These are phyloP conservation scores for Capsicum rhomboideum DNA, from an alignment of 257 asterid genomes.

Conservation along the genomic window DNA sequence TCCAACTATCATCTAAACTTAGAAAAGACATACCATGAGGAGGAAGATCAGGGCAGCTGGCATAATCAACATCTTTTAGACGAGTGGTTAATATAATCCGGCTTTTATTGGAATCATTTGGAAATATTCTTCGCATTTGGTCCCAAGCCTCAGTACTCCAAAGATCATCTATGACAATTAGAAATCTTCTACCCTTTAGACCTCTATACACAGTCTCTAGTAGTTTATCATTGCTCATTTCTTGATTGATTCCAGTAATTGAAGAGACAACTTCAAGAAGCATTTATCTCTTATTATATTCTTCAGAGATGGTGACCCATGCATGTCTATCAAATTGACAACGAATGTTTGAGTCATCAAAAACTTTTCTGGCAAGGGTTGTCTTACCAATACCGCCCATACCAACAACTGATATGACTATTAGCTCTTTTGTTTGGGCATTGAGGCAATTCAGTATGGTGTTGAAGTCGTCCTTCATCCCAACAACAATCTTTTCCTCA, in stretches of 20 bases:
- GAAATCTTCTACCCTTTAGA: conserved; percentile 1
- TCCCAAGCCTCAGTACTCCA: conserved; percentile 5
- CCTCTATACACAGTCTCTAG: neutral
- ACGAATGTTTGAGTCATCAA: neutral
- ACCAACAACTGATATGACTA: neutral
- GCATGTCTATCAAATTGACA: neutral
- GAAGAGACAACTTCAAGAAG: neutral
- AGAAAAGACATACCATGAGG: neutral
- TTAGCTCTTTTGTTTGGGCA: neutral
- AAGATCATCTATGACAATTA: conserved; percentile 15
- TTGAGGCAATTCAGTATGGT: neutral
- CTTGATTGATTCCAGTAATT: neutral
- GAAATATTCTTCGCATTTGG: neutral
- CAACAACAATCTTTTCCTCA: neutral
- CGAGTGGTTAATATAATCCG: conserved; percentile 7
- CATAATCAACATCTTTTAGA: neutral
- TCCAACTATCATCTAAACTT: conserved; percentile 1
- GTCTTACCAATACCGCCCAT: conserved; percentile 1
- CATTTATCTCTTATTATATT: neutral
- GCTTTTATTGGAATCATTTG: conserved; percentile 5
- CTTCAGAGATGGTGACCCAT: neutral
- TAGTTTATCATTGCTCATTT: neutral
- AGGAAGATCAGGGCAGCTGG: neutral
- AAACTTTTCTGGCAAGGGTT: neutral
- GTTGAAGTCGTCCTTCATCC: neutral